Evolutionary conservation across 1,139 yeast species (phyloP).

Genomic region (Taphrina wiesneri): DNA sequence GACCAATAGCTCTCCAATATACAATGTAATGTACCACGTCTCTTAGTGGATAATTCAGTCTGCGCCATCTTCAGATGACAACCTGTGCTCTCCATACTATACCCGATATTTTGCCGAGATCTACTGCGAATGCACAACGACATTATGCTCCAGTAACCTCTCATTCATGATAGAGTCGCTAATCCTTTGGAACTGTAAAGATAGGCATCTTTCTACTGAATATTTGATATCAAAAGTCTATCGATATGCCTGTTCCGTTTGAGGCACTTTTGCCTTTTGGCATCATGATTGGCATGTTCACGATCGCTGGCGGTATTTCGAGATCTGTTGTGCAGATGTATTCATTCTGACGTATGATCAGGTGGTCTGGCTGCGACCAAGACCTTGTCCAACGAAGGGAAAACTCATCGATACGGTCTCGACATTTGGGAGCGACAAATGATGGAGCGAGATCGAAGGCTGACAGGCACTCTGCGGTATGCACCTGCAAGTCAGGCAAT

Average conservation of each 20-base stretch:
- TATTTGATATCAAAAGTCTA: not conserved
- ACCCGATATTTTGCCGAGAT: not conserved
- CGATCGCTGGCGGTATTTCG: conserved; percentile 29
- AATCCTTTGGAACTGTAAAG: not conserved
- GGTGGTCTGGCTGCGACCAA: conserved; percentile 33
- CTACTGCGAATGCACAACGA: not conserved
- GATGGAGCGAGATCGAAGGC: conserved; percentile 36
- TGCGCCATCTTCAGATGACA: not conserved
- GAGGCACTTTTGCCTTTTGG: conserved; percentile 36
- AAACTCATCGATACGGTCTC: conserved; percentile 31
- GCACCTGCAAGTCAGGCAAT: not conserved
- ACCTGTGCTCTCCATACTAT: not conserved
- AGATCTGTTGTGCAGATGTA: not conserved
- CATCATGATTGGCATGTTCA: conserved; percentile 35
- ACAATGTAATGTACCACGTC: not conserved
- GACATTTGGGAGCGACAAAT: conserved; percentile 36
- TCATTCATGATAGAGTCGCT: not conserved
- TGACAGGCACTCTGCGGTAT: conserved; percentile 33
- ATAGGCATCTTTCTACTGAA: not conserved
- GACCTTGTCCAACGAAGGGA: conserved; percentile 31
- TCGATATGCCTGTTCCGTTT: conserved; percentile 33
- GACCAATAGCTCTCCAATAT: not conserved
- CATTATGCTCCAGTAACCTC: not conserved
- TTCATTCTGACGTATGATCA: not conserved
- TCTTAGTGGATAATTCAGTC: not conserved